Evolutionary conservation across 2,329 filamentous ascomycete species (phyloP), one percentile per base, ranked within the genome.

Genomic region (Beauveria sp.): DNA sequence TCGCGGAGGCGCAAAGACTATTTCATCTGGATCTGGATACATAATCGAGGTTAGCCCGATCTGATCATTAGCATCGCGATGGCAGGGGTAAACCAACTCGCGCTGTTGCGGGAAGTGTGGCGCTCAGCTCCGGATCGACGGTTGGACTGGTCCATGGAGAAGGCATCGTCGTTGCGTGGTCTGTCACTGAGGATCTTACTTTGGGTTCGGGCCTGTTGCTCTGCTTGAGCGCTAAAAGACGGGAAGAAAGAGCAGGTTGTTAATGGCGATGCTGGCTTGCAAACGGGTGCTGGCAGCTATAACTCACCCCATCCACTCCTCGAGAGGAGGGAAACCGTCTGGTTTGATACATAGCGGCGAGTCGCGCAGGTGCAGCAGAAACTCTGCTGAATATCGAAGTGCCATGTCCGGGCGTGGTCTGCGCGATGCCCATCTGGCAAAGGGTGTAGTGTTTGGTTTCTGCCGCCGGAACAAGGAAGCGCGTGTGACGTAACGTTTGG

Each of bases 271-370:
- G 52, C 34, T 52, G 37, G 22, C 46, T 28, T 46, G 41, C 43
- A 22, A 48, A 51, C 28, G n/a, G 34, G 20, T 55, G 40, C 6
- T 22, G 20, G 41, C 44, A 52, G 57, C 40, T 28, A 52, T 50
- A 57, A 75, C 84, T 71, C 80, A 96, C 89, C 93, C 92, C 91
- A 97, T 96, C 92, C 92, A 97, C 79, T 96, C 91, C 77, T 96
- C 91, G 65, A 88, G 84, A 28, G 91, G 89, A 66, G 92, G 92
- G 51, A 97, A 82, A 65, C 82, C 84, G 65, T 87, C 79, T 52
- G 93, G 93, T 75, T 90, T 96, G 68, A 83, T 79, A 70, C 92
- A 92, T 73, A 96, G 80, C 66, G 92, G 92, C 65, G 93, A 97
- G 63, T 88, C 81, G 75, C 88, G 85, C 69, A 97, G 79, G 72